A percentile compares a stretch with the other conserved stretches of the same genome.
Evolutionary conservation across 108 stramenopile species (phyloP).

Genomic region (Chaetoceros muelleri): DNA sequence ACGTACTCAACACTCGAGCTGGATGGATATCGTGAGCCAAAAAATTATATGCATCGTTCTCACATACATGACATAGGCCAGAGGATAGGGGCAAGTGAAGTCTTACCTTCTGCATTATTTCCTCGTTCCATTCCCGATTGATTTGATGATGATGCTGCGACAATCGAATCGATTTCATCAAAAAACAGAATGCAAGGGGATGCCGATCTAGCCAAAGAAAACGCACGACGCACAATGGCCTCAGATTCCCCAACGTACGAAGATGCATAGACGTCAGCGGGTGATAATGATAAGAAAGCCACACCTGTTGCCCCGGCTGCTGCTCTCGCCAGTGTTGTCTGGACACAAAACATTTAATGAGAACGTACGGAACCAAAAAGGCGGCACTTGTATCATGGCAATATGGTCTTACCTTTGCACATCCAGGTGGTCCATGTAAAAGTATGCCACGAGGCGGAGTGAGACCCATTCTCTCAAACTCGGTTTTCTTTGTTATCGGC

Average conservation of each 20-base stretch:
- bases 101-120: background rate
- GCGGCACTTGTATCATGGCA: too few relatives aligned
- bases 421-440: constrained; percentile 96
- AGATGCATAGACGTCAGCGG: constrained; percentile 88
- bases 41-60: too few relatives aligned
- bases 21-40: background rate
- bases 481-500: constrained; percentile 44
- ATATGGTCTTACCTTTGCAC: constrained; percentile 48
- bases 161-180: constrained; percentile 97
- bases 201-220: constrained; percentile 85
- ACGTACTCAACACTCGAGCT: constrained; percentile 77
- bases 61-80: too few relatives aligned
- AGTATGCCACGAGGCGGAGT: constrained; percentile 70
- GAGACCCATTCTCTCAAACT: constrained; percentile 47
- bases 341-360: constrained; percentile 19
- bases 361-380: too few relatives aligned
- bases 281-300: constrained; percentile 89
- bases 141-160: constrained; percentile 20
- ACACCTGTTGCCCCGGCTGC: constrained; percentile 86
- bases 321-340: constrained; percentile 94
- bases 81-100: background rate
- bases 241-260: constrained; percentile 98
- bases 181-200: constrained; percentile 96
- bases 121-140: constrained; percentile 12
- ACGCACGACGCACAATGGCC: constrained; percentile 85